Evolutionary conservation across 225 moss, liverwort and hornwort species (phyloP).

Genomic region (Pseudoscleropodium purum): DNA sequence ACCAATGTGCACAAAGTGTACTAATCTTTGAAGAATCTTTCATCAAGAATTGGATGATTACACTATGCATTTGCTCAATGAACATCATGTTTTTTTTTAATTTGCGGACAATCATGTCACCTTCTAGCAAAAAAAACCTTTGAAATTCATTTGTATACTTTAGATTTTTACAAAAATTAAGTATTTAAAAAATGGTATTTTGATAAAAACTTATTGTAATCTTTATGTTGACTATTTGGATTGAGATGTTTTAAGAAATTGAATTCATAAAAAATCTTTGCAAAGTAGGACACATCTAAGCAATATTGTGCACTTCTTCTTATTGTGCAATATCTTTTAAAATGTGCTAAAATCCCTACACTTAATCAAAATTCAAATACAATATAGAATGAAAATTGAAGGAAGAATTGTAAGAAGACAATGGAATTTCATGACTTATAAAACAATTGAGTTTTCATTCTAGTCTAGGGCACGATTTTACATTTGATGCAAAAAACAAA

Average conservation of each 20-base stretch:
- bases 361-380: neutral
- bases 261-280: neutral
- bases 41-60: neutral
- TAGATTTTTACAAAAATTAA: neutral
- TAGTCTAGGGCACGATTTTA: neutral
- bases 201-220: neutral
- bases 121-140: neutral
- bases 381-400: neutral
- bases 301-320: neutral
- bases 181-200: neutral
- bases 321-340: neutral
- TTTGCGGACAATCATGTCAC: neutral
- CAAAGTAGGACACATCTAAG: neutral
- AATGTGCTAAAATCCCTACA: neutral
- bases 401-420: neutral
- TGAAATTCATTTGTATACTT: neutral
- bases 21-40: neutral
- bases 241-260: neutral
- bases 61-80: neutral
- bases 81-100: neutral
- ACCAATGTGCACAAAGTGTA: rapidly evolving
- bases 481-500: neutral
- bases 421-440: neutral
- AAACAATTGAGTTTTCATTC: neutral
- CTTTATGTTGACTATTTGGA: neutral